Evolutionary conservation across 129 eudicot genomes (phyloP).

Genomic region (Chrysanthemum makinoi): DNA sequence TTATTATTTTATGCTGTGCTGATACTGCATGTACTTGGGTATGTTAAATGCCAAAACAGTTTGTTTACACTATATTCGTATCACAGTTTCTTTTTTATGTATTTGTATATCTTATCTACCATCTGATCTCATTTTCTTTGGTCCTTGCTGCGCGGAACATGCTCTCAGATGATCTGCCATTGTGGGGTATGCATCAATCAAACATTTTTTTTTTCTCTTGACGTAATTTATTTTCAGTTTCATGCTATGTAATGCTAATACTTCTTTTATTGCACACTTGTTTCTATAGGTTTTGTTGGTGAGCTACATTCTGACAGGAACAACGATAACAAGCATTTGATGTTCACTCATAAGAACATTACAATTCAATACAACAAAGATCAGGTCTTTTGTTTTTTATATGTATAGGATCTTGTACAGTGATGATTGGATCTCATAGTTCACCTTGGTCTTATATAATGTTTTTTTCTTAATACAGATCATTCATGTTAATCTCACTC

Average conservation of each 20-base stretch:
- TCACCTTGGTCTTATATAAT: slow-evolving; percentile 1
- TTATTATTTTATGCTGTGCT: background rate
- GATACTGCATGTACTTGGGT: background rate
- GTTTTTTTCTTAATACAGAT: slow-evolving; percentile 51
- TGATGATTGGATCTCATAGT: slow-evolving; percentile 17
- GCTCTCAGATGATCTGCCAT: slow-evolving; percentile 74
- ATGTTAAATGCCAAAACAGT: background rate
- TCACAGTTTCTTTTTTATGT: background rate
- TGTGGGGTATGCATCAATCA: slow-evolving; percentile 75
- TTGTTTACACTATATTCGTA: background rate
- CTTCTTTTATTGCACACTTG: slow-evolving; percentile 4
- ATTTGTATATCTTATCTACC: background rate
- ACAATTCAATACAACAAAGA: slow-evolving; percentile 74
- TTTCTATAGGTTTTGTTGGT: slow-evolving; percentile 74
- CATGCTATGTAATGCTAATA: background rate
- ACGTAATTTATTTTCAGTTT: background rate
- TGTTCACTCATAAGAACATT: slow-evolving; percentile 72
- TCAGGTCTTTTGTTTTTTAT: slow-evolving; percentile 48
- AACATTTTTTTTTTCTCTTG: slow-evolving; percentile 2
- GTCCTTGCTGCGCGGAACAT: slow-evolving; percentile 33
- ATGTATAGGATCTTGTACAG: background rate
- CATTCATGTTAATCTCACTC: slow-evolving; percentile 93
- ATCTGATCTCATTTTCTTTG: slow-evolving; percentile 33
- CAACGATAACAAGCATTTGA: slow-evolving; percentile 75
- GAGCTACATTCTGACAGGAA: slow-evolving; percentile 81